A percentile compares a stretch with the other conserved stretches of the same genome.
These are phyloP conservation scores for Hortiboletus campestris DNA, from an alignment of 768 basidiomycete species.

Conservation along the genomic window DNA sequence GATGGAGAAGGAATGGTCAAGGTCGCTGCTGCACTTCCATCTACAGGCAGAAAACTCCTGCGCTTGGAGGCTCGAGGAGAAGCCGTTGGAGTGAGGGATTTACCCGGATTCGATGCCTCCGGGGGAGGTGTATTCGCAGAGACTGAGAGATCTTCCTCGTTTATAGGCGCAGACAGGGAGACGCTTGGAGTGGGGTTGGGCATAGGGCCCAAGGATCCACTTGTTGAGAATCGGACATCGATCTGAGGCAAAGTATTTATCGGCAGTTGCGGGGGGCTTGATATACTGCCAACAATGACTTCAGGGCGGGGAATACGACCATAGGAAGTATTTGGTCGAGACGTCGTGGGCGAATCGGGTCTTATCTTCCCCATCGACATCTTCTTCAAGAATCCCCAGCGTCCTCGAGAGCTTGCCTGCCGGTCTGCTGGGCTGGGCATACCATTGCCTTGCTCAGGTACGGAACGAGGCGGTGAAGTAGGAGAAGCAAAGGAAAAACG, in stretches of 20 bases:
- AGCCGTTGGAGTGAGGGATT: constrained; percentile 41
- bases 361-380: constrained; percentile 97
- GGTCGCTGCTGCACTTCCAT: constrained; percentile 57
- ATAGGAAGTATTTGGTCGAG: constrained; percentile 39
- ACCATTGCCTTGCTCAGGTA: constrained; percentile 11
- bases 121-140: constrained; percentile 1
- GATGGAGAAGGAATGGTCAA: constrained; percentile 65
- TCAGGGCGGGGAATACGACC: constrained; percentile 17
- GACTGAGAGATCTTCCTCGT: constrained; percentile 18
- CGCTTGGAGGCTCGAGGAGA: constrained; percentile 63
- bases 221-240: constrained; percentile 70
- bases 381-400: constrained; percentile 97
- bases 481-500: constrained; percentile 26
- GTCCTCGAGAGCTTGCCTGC: constrained; percentile 40
- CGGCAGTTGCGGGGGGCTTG: constrained; percentile 31
- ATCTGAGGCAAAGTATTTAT: constrained; percentile 55
- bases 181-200: constrained; percentile 34
- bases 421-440: constrained; percentile 26
- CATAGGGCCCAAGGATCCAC: constrained; percentile 57
- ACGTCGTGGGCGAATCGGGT: constrained; percentile 47
- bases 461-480: constrained; percentile 27
- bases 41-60: constrained; percentile 87
- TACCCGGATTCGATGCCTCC: constrained; percentile 11
- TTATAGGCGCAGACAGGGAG: constrained; percentile 22
- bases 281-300: constrained; percentile 17